Base-by-base conservation (phyloP, 306 rosid genomes). In the Purshia tridentata region DNA sequence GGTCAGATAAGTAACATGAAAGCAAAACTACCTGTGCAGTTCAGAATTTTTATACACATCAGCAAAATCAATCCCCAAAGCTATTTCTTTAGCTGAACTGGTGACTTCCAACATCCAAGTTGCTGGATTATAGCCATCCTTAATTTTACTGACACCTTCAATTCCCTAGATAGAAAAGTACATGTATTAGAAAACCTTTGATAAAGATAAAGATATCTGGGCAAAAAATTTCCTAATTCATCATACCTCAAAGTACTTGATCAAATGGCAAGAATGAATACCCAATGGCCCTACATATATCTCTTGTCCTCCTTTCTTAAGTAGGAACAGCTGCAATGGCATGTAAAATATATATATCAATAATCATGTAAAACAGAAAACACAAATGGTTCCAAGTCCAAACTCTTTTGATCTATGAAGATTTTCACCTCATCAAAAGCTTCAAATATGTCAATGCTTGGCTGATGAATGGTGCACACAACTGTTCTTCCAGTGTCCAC, bases 401-500 rank as follows among this genome's bases (percentile, higher is more conserved):
- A 22, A 70, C 42, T 47, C 19, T 48, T 42, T 22, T 0, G 13
- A 56, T 55, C 44, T 1, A 22, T 14, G 44, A 56, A 70, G 42
- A 42, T 13, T 56, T 53, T 9, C 23, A 87, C 91, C 91, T 87
- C 91, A 80, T 87, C 91, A 44, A 84, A 87, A 62, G 91, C 83
- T 61, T 87, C 91, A 73, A 87, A 87, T 65, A 87, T 82, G 55
- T 87, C 91, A 76, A 87, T 87, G 82, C 91, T 87, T 50, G 91
- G 91, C 48, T 87, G 91, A 72, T 87, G 91, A 59, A 87, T 87
- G 79, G 91, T 87, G 79, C 91, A 87, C 12, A 84, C 91, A 60
- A 87, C 91, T 45, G 89, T 87, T 80, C 91, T 84, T 84, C 91
- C 89, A 0, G 91, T 87, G 81, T 87, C 91, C 1, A 82, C 86